Evolutionary conservation across 768 basidiomycete genomes (phyloP).

Genomic region (Mycena maculata): DNA sequence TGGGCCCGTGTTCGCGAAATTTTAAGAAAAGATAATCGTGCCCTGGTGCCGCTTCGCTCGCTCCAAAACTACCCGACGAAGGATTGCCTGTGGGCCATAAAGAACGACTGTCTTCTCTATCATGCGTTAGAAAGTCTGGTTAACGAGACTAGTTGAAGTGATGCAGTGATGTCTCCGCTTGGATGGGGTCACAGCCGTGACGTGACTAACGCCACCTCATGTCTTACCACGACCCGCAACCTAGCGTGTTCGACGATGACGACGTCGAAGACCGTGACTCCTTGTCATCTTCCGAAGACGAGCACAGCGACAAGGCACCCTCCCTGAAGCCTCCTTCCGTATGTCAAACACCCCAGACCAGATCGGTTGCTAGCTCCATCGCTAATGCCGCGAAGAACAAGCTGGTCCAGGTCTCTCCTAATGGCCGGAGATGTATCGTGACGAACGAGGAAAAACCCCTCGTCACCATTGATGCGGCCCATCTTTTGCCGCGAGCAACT

Average conservation of each 20-base stretch:
- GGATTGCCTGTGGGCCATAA: too few species aligned
- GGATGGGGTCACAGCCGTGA: too few species aligned
- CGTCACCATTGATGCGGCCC: slow-evolving; percentile 1
- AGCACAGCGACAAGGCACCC: background rate
- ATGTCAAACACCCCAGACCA: background rate
- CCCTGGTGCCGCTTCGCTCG: too few species aligned
- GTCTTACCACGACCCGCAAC: too few species aligned
- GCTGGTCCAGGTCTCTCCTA: slow-evolving; percentile 16
- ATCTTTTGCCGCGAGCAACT: slow-evolving; percentile 13
- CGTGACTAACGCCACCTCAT: too few species aligned
- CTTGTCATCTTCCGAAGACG: background rate
- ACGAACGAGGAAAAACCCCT: slow-evolving; percentile 1
- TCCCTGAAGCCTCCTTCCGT: background rate
- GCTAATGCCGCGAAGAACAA: background rate
- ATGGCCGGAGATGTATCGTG: background rate
- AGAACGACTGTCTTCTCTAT: too few species aligned
- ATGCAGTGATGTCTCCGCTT: too few species aligned
- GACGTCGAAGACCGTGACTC: background rate
- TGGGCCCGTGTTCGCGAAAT: too few species aligned
- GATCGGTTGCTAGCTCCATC: slow-evolving; percentile 8
- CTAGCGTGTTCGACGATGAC: background rate
- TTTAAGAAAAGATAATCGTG: too few species aligned
- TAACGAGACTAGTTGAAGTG: too few species aligned
- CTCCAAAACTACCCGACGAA: too few species aligned
- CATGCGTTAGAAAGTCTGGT: too few species aligned